These are phyloP conservation scores for Paraglomus brasilianum DNA, from an alignment of 192 early-diverging fungal genomes.

Conservation along the genomic window DNA sequence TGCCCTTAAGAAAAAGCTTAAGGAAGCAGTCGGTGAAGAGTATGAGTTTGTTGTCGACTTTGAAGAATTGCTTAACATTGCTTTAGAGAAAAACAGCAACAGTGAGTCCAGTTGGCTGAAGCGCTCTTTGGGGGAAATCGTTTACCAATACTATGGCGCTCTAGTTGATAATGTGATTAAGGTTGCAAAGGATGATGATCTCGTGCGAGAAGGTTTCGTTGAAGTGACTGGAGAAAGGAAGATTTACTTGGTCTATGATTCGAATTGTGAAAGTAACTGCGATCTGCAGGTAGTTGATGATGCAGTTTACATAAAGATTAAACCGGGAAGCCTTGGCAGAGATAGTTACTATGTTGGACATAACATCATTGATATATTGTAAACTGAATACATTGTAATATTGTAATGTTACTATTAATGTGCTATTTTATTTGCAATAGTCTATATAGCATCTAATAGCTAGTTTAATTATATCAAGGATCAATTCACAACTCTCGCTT, in stretches of 20 bases:
- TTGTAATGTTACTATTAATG: no score
- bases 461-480: no score
- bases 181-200: slow-evolving; percentile 21
- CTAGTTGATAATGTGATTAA: slow-evolving; percentile 6
- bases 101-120: background rate
- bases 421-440: no score
- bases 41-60: slow-evolving; percentile 13
- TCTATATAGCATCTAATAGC: no score
- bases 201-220: slow-evolving; percentile 14
- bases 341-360: background rate
- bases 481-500: no score
- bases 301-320: slow-evolving; percentile 1
- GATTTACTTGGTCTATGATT: slow-evolving; percentile 11
- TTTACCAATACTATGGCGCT: slow-evolving; percentile 3
- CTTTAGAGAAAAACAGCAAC: background rate
- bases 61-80: slow-evolving; percentile 3
- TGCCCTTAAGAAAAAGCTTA: slow-evolving; percentile 12
- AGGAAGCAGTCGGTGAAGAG: slow-evolving; percentile 11
- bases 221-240: slow-evolving; percentile 1
- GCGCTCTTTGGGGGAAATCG: background rate
- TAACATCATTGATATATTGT: slow-evolving; percentile 25
- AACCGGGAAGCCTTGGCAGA: background rate
- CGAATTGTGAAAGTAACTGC: background rate
- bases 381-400: background rate
- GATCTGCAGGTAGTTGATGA: slow-evolving; percentile 12